Base-by-base conservation (phyloP, 495 filamentous ascomycete genomes). In the Baudoinia panamericana region DNA sequence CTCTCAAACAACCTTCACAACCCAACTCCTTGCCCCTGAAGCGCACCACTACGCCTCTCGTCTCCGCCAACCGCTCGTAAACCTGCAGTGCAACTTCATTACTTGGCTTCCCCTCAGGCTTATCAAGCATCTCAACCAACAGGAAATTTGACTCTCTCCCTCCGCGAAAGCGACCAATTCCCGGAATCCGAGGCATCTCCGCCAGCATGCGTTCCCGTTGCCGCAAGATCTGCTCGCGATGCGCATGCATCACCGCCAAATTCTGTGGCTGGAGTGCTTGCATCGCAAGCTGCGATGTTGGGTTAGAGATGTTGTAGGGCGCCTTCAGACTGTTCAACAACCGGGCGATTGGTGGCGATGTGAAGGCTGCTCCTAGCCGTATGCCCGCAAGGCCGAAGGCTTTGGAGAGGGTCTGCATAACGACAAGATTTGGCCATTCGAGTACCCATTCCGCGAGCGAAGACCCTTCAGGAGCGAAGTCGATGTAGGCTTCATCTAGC, bases 371-470 rank as follows among this genome's bases (percentile, higher is more conserved):
- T 15, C 80, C 80, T 1, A 85, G 60, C 3, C 90, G 70, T 52
- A 96, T 94, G 12, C 90, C 90, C 2, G 90, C 90, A 42, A 97
- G 69, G 1, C 90, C 90, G 53, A 97, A 97, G 0, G 84, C 90
- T 60, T 97, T 97, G 53, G 81, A 87, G 10, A 95, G 65, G 1
- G 90, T 96, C 65, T 97, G 90, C 86, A 95, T 90, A 25, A 97
- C 85, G 16, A 94, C 86, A 9, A 97, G 68, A 56, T 96, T 97
- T n/a, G 88, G 86, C 75, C 78, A 92, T 53, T 92, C 85, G 12
- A 66, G 68, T 7, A 90, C 88, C 83, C 82, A 93, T 57, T 93
- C 82, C n/a, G 90, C 90, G 13, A 95, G 69, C 56, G 76, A 83
- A 23, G 80, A 72, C 16, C 75, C 78, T 28, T 81, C 73, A 0